Base-by-base conservation (phyloP, 2,329 filamentous ascomycete genomes). In the Ophiostoma populinum region DNA sequence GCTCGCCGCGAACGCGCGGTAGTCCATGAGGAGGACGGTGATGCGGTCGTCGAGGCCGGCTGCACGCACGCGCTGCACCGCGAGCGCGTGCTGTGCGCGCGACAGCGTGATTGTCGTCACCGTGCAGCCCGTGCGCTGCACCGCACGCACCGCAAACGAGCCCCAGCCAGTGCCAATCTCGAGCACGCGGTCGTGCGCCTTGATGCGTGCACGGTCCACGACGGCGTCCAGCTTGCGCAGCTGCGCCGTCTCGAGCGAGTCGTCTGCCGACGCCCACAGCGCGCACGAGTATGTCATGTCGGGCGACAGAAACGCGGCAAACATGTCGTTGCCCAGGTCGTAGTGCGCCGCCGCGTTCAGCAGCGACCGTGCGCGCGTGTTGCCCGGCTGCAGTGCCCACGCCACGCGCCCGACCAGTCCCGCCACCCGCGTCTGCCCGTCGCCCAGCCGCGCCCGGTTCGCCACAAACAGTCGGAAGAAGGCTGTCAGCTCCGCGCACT, bases 121-220 rank as follows among this genome's bases (percentile, higher is more conserved):
- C 15, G 62, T 61, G 49, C 79, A 83, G 6, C 73, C 73, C 0
- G 75, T 80, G 43, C 55, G 61, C 40, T 62, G 59, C 1, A 77
- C 76, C 1, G 76, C 77, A 42, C 71, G 65, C 27, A 83, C 80
- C 3, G 77, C 76, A 45, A 83, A 75, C 24, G 70, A 75, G 2
- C 78, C 78, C 78, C 77, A 83, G 10, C 78, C 77, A 2, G 75
- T 80, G 3, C 78, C 78, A 36, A 83, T 81, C 45, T 83, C 78
- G 12, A 83, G 55, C 2, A 83, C 69, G 46, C 80, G 76, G 42
- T 83, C 76, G 2, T 62, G 63, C 0, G 61, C 38, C 42, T 76
- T 72, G 42, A 82, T 70, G 32, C 57, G 65, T 11, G 73, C 70
- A 19, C 72, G 73, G 32, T 70, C 59, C 32, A 83, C 71, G 49